Conservation (phyloP, 2,329 filamentous ascomycete species). For the Amauroascus verrucosus region DNA sequence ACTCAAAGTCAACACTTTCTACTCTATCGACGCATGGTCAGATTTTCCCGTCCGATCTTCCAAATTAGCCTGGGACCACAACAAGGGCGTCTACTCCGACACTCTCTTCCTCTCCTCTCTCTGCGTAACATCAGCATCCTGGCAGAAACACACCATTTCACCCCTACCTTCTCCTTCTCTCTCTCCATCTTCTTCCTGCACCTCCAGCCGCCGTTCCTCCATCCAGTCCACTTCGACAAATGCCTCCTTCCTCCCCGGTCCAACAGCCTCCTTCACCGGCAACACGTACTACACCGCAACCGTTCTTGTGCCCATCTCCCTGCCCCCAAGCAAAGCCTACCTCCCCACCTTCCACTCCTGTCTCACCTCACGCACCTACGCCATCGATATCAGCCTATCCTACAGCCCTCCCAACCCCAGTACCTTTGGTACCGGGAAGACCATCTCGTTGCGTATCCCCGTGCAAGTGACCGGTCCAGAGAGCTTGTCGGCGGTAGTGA, state of each 20-base stretch:
- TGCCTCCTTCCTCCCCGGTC: constrained; percentile 24
- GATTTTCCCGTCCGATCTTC: constrained; percentile 39
- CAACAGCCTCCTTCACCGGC: constrained; percentile 37
- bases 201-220: constrained; percentile 23
- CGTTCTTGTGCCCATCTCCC: constrained; percentile 53
- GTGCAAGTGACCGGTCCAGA: constrained; percentile 30
- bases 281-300: constrained; percentile 50
- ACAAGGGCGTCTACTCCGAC: constrained; percentile 45
- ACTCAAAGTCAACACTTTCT: constrained; percentile 50
- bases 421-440: constrained; percentile 27
- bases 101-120: constrained; percentile 45
- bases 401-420: constrained; percentile 42
- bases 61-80: constrained; percentile 33
- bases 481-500: constrained; percentile 7
- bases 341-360: constrained; percentile 62
- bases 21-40: constrained; percentile 42
- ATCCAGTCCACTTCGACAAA: constrained; percentile 19
- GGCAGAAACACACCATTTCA: constrained; percentile 43
- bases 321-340: constrained; percentile 50
- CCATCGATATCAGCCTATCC: constrained; percentile 49
- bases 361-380: constrained; percentile 54
- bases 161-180: constrained; percentile 24
- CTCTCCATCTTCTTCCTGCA: constrained; percentile 19
- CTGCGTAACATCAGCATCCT: constrained; percentile 48
- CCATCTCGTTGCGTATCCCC: constrained; percentile 34